Evolutionary conservation across 306 rosid species (phyloP).

Genomic region (Nissolia schottii): DNA sequence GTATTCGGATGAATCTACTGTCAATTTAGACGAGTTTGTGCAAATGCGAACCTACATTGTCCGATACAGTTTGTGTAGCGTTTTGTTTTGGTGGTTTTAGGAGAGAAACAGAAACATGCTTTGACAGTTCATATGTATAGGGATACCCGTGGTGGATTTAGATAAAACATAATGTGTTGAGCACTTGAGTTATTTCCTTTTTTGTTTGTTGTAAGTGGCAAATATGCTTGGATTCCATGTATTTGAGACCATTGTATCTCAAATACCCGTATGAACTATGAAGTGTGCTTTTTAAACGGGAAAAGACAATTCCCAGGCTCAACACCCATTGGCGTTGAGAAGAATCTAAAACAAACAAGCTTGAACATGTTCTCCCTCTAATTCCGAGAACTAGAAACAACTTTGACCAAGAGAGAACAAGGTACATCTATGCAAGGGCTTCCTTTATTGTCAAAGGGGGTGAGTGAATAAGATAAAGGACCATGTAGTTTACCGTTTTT

Average conservation of each 20-base stretch:
- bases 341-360: no score
- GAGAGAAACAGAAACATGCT: neutral
- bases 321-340: no score
- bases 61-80: neutral
- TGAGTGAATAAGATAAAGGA: neutral
- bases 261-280: neutral
- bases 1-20: neutral
- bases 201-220: neutral
- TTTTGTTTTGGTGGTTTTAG: neutral
- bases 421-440: neutral
- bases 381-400: no score
- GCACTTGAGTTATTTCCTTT: neutral
- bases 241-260: neutral
- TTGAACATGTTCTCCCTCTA: no score
- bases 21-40: neutral
- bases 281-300: no score
- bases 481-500: neutral
- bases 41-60: neutral
- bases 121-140: neutral
- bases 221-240: neutral
- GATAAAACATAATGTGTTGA: neutral
- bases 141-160: neutral
- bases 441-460: slow-evolving; percentile 10
- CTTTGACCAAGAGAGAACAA: neutral
- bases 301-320: no score